These are phyloP conservation scores for Trypanosoma mega DNA, from an alignment of 208 protist genomes.

Conservation along the genomic window DNA sequence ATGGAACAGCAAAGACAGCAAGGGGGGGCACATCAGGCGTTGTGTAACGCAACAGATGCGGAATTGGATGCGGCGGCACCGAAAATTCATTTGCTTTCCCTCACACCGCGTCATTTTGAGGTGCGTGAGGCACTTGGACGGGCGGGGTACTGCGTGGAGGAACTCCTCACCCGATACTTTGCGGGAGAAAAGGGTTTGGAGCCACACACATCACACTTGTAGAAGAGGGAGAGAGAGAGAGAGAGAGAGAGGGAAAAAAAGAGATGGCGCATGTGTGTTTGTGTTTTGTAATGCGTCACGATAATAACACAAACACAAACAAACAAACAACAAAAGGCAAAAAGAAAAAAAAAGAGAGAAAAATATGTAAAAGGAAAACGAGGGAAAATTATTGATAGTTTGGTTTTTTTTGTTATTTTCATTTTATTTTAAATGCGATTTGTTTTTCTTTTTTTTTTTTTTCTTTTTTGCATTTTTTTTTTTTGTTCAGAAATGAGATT, in stretches of 20 bases:
- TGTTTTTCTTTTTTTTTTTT: too few species aligned
- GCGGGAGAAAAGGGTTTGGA: not conserved
- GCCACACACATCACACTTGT: not conserved
- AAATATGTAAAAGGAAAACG: too few species aligned
- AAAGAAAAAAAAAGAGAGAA: too few species aligned
- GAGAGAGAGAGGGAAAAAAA: not conserved
- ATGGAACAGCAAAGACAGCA: not conserved
- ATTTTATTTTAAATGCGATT: too few species aligned
- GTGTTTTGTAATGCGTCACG: too few species aligned
- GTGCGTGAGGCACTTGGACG: conserved; percentile 10
- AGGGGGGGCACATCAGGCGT: not conserved
- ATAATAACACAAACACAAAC: too few species aligned
- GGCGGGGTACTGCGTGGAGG: conserved; percentile 4
- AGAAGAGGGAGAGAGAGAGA: not conserved
- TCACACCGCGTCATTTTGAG: conserved; percentile 11
- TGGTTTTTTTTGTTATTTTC: not conserved
- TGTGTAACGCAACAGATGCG: not conserved
- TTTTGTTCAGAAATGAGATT: too few species aligned
- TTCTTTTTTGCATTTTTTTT: too few species aligned
- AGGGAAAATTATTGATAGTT: too few species aligned
- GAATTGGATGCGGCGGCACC: not conserved
- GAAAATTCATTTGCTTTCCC: conserved; percentile 14
- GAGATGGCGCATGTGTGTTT: not conserved
- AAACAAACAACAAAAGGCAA: too few species aligned
- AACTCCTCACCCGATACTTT: not conserved